phyloP scores from a whole-genome alignment of 345 rosid genomes.

The Orychophragmus violaceus region DNA sequence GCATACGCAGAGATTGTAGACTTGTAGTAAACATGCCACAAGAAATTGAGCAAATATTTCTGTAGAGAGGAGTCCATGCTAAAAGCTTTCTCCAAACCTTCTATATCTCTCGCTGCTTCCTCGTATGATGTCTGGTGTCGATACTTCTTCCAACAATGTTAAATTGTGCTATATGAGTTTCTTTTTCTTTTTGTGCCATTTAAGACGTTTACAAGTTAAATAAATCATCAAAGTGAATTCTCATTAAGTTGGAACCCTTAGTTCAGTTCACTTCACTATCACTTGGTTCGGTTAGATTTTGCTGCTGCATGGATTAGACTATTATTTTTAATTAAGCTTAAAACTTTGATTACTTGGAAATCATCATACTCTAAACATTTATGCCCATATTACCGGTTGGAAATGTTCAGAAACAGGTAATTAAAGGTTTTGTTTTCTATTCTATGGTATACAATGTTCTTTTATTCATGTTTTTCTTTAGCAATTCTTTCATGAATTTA shows the following conservation, averaged over 20 bases:
- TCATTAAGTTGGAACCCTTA: background rate
- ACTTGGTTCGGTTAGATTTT: background rate
- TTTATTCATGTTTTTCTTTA: background rate
- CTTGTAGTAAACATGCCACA: slow-evolving; percentile 61
- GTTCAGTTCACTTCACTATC: background rate
- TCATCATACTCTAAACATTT: background rate
- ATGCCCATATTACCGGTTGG: background rate
- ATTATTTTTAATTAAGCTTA: background rate
- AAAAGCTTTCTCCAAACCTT: slow-evolving; percentile 7
- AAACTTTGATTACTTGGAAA: no score
- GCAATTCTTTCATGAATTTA: background rate
- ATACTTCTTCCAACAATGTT: background rate
- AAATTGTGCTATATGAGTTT: background rate
- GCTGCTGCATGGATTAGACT: background rate
- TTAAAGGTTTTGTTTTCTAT: background rate
- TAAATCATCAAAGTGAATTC: background rate
- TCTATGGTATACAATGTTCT: background rate
- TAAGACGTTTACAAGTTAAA: no score
- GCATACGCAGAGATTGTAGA: slow-evolving; percentile 89
- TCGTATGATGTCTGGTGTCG: background rate
- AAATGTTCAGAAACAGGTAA: background rate
- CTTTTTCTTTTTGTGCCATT: background rate
- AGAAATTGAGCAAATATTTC: slow-evolving; percentile 56
- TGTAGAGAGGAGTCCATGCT: slow-evolving; percentile 32
- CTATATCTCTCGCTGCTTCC: background rate